Evolutionary conservation across 306 rosid species (phyloP).

Genomic region (Malus sieversii): DNA sequence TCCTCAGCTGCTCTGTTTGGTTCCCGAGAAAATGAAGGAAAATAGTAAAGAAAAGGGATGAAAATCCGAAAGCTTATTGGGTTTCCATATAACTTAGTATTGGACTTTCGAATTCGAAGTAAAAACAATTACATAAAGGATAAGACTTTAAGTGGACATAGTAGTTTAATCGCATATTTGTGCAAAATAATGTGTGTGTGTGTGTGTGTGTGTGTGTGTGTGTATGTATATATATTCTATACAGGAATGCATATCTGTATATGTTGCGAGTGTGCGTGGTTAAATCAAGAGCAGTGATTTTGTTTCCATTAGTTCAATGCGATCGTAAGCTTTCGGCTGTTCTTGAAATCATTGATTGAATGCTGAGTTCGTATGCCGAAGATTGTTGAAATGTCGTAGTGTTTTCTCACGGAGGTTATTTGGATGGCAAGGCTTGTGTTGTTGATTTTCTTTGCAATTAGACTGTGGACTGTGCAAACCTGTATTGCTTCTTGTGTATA

Average conservation of each 20-base stretch:
- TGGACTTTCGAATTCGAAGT: background rate
- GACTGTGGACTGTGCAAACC: background rate
- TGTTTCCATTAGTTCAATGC: background rate
- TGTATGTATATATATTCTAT: background rate
- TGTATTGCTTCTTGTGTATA: background rate
- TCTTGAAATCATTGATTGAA: background rate
- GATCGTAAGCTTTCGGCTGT: background rate
- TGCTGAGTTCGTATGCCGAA: background rate
- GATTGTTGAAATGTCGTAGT: background rate
- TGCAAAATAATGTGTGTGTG: background rate
- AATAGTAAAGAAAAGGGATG: background rate
- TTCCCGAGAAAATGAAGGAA: conserved; percentile 4
- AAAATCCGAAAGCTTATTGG: background rate
- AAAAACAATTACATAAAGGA: background rate
- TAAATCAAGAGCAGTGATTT: background rate
- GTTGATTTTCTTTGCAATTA: background rate
- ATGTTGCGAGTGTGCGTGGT: background rate
- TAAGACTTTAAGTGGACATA: background rate
- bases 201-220: background rate
- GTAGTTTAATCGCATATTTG: background rate
- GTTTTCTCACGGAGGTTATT: background rate
- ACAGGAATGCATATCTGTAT: background rate
- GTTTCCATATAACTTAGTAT: background rate
- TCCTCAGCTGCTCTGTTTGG: conserved; percentile 1
- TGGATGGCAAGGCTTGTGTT: background rate